A percentile compares a stretch with the other conserved stretches of the same genome.
These are phyloP conservation scores for Serendipita vermifera DNA, from an alignment of 768 basidiomycete species.

Conservation along the genomic window DNA sequence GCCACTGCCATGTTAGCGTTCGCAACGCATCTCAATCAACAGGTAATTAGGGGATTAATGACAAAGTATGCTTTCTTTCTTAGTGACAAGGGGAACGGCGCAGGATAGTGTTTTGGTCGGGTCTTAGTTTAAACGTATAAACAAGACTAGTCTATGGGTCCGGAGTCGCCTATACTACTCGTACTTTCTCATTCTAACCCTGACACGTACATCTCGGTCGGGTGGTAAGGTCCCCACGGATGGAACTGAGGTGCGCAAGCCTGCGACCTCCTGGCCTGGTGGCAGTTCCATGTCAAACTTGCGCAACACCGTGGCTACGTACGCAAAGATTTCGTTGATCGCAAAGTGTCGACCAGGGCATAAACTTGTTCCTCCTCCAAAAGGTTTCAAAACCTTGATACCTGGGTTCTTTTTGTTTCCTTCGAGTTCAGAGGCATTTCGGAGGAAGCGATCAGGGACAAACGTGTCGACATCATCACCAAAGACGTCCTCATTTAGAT, in stretches of 20 bases:
- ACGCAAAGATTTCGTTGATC: background rate
- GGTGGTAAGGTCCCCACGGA: background rate
- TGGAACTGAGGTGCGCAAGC: background rate
- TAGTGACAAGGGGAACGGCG: too few relatives aligned
- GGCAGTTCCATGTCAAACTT: background rate
- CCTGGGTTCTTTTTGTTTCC: background rate
- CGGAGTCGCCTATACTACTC: too few relatives aligned
- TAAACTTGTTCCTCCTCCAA: background rate
- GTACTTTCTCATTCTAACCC: too few relatives aligned
- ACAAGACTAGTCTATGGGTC: too few relatives aligned
- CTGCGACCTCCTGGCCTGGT: background rate
- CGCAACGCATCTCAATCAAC: too few relatives aligned
- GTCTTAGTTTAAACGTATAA: too few relatives aligned
- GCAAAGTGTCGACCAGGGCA: constrained; percentile 7
- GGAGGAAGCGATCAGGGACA: background rate
- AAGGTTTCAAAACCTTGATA: background rate
- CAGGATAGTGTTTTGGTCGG: too few relatives aligned
- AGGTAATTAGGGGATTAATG: too few relatives aligned
- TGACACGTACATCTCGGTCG: background rate
- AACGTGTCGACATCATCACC: background rate
- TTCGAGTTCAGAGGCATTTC: background rate
- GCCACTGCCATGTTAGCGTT: too few relatives aligned
- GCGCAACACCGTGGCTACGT: background rate
- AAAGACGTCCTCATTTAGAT: background rate
- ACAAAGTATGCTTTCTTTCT: too few relatives aligned